Conservation (phyloP, 768 basidiomycete species). For the Imleria badia region DNA sequence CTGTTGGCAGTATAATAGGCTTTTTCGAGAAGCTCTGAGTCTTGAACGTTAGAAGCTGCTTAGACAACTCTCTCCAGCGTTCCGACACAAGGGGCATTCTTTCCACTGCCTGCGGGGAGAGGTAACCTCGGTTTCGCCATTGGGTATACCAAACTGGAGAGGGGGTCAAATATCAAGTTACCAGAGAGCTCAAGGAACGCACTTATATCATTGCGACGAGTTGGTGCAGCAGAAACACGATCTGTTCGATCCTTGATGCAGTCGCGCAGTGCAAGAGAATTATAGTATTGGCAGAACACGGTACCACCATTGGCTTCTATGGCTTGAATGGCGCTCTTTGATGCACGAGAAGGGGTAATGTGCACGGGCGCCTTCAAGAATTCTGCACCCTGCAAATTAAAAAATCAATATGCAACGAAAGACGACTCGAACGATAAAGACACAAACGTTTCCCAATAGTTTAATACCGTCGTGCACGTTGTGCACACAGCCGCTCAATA, state of each 20-base stretch:
- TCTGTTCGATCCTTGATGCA: constrained; percentile 72
- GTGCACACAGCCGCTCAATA: constrained; percentile 87
- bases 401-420: constrained; percentile 1
- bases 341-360: constrained; percentile 81
- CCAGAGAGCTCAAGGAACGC: constrained; percentile 30
- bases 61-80: constrained; percentile 65
- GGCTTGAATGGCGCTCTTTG: constrained; percentile 80
- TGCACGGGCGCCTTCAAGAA: constrained; percentile 71
- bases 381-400: constrained; percentile 53
- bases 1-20: constrained; percentile 14
- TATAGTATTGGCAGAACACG: constrained; percentile 90
- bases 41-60: constrained; percentile 57
- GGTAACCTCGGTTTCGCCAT: constrained; percentile 71
- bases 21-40: constrained; percentile 32
- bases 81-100: constrained; percentile 65
- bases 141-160: constrained; percentile 74
- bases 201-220: constrained; percentile 85
- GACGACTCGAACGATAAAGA: neutral
- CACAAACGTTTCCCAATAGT: constrained; percentile 76
- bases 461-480: constrained; percentile 90
- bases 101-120: constrained; percentile 58
- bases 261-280: constrained; percentile 78
- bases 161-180: constrained; percentile 1
- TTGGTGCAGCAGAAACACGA: constrained; percentile 73
- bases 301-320: constrained; percentile 81